These are phyloP conservation scores for Talaromyces sp. DNA, from an alignment of 2,329 filamentous ascomycete species.

Conservation along the genomic window DNA sequence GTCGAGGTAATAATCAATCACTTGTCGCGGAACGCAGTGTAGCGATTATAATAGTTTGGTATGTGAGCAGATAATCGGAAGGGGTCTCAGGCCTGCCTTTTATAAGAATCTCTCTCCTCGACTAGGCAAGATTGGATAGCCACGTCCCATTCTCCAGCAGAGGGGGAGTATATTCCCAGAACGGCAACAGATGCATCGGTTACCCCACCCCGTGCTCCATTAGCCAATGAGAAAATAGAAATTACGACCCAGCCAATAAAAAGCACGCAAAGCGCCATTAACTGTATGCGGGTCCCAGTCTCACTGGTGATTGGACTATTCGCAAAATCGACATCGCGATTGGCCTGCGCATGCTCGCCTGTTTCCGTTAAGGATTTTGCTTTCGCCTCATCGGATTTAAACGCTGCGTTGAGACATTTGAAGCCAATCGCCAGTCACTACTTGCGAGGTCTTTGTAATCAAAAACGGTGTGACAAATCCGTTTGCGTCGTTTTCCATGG, in stretches of 20 bases:
- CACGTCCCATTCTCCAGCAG: too few relatives aligned
- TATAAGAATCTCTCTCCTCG: background rate
- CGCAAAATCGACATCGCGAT: background rate
- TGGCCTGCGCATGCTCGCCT: background rate
- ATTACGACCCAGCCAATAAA: background rate
- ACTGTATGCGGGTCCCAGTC: background rate
- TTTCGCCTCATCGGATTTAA: too few relatives aligned
- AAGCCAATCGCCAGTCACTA: too few relatives aligned
- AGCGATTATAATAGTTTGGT: background rate
- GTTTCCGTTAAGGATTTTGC: too few relatives aligned
- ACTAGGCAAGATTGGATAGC: too few relatives aligned
- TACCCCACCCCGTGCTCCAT: background rate
- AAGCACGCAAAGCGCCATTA: too few relatives aligned
- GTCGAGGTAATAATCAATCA: too few relatives aligned
- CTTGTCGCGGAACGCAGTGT: too few relatives aligned
- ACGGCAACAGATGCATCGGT: background rate
- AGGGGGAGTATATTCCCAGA: background rate
- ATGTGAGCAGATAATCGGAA: background rate
- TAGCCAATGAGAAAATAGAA: background rate
- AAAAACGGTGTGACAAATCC: too few relatives aligned
- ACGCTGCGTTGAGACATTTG: too few relatives aligned
- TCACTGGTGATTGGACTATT: background rate
- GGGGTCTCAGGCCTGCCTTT: background rate
- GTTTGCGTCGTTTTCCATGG: too few relatives aligned
- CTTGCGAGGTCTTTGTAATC: too few relatives aligned